A percentile compares a stretch with the other conserved stretches of the same genome.
phyloP scores from a whole-genome alignment of 345 rosid genomes.

The Hevea brasiliensis region DNA sequence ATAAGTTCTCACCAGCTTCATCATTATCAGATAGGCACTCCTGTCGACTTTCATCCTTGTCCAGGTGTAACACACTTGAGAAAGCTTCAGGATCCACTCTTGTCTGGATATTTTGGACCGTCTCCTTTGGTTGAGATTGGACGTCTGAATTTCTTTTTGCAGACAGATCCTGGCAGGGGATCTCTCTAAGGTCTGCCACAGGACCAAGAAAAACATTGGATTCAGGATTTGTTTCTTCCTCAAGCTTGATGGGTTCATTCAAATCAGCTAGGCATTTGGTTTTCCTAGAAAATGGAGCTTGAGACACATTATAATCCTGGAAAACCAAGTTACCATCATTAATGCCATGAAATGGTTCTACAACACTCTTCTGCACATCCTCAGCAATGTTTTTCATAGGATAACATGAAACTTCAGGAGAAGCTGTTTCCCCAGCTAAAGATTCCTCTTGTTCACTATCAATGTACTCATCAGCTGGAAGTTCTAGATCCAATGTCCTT shows the following conservation, averaged over 20 bases:
- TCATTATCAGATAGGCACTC: conserved; percentile 10
- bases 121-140: conserved; percentile 6
- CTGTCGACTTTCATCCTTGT: conserved; percentile 4
- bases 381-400: conserved; percentile 22
- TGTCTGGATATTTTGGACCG: conserved; percentile 8
- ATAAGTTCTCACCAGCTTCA: conserved; percentile 31
- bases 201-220: conserved; percentile 30
- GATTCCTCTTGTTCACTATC: conserved; percentile 37
- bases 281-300: conserved; percentile 12
- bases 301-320: conserved; percentile 5
- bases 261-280: conserved; percentile 43
- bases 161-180: conserved; percentile 12
- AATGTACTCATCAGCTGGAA: conserved; percentile 42
- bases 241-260: conserved; percentile 46
- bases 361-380: conserved; percentile 22
- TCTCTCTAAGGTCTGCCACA: conserved; percentile 10
- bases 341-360: not conserved
- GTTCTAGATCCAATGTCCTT: conserved; percentile 56
- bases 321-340: conserved; percentile 7
- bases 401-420: conserved; percentile 11
- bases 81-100: conserved; percentile 24
- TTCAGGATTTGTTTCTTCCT: conserved; percentile 30
- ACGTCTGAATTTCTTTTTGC: conserved; percentile 17
- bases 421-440: conserved; percentile 20
- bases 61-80: conserved; percentile 2